Conservation (phyloP, 179 eudicot species). For the Beta lomatogona region DNA sequence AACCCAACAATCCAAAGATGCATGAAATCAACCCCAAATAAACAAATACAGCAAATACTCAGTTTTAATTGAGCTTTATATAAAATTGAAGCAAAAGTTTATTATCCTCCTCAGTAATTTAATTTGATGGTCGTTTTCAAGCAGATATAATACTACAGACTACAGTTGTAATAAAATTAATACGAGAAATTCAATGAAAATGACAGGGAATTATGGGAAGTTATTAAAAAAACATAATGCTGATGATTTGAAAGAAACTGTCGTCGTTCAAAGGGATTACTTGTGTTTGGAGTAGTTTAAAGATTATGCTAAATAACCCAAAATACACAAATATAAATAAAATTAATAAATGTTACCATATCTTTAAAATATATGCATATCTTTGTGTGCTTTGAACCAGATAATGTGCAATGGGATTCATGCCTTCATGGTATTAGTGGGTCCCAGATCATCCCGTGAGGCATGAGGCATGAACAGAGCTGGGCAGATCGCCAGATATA, state of each 20-base stretch:
- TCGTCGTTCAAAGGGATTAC: not conserved
- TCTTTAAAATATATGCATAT: not conserved
- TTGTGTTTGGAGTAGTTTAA: not conserved
- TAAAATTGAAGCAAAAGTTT: not conserved
- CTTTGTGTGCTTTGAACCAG: not conserved
- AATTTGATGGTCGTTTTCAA: not conserved
- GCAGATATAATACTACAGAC: not conserved
- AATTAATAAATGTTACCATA: not conserved
- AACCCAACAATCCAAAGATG: slow-evolving; percentile 1
- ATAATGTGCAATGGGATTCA: not conserved
- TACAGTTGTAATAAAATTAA: not conserved
- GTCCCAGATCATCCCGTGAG: no score
- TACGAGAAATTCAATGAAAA: not conserved
- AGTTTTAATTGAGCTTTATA: not conserved
- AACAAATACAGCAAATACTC: not conserved
- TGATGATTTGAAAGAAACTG: not conserved
- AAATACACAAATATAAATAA: not conserved
- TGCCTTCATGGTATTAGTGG: no score
- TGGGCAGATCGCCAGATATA: no score
- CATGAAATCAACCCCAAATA: not conserved
- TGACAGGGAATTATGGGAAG: not conserved
- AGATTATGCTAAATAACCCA: not conserved
- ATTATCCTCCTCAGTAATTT: not conserved
- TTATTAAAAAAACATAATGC: no score
- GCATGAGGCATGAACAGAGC: no score